Conservation (phyloP, 768 basidiomycete genomes). For the Tylopilus sp. region DNA sequence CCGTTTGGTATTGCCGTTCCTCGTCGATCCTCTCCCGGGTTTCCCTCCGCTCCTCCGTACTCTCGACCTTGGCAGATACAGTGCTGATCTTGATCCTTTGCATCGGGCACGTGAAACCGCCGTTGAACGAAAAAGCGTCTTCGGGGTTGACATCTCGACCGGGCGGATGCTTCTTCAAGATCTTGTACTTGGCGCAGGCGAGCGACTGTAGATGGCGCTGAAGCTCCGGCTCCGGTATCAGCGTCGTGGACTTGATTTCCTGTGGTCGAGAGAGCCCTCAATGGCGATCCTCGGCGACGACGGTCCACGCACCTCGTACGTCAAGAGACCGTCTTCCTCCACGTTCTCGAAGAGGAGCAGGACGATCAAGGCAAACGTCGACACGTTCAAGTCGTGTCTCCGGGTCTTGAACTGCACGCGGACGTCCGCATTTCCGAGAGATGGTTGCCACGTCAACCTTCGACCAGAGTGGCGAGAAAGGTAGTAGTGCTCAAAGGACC, state of each 20-base stretch:
- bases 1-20: slow-evolving; percentile 83
- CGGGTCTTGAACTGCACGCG: slow-evolving; percentile 73
- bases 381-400: slow-evolving; percentile 88
- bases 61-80: slow-evolving; percentile 85
- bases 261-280: slow-evolving; percentile 29
- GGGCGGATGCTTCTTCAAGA: slow-evolving; percentile 88
- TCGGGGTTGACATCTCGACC: slow-evolving; percentile 72
- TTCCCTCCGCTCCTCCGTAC: slow-evolving; percentile 80
- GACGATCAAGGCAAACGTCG: slow-evolving; percentile 85
- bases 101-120: slow-evolving; percentile 72
- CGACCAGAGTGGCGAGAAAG: slow-evolving; percentile 85
- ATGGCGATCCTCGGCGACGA: background rate
- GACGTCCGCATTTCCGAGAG: slow-evolving; percentile 88
- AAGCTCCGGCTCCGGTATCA: slow-evolving; percentile 73
- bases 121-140: slow-evolving; percentile 91
- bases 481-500: slow-evolving; percentile 88
- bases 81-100: slow-evolving; percentile 94
- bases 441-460: slow-evolving; percentile 87
- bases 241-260: slow-evolving; percentile 81
- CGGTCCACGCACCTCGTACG: slow-evolving; percentile 59
- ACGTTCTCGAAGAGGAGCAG: slow-evolving; percentile 82
- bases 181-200: slow-evolving; percentile 91
- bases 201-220: slow-evolving; percentile 93
- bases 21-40: slow-evolving; percentile 90
- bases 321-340: slow-evolving; percentile 62